These are phyloP conservation scores for Colletotrichum falcatum DNA, from an alignment of 2,329 filamentous ascomycete species.

Conservation along the genomic window DNA sequence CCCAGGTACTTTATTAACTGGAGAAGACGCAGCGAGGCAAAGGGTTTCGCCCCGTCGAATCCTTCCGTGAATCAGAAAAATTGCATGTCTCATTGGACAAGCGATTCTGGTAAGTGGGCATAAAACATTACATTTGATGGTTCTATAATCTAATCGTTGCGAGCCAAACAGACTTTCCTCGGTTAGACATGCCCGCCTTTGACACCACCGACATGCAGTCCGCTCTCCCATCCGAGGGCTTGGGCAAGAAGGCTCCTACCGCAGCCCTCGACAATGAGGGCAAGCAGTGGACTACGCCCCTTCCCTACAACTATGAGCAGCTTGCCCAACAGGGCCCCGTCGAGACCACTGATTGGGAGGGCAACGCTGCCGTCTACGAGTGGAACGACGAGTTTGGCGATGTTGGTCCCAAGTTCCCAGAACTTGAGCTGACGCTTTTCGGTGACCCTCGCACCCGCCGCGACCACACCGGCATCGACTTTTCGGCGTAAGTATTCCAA, in stretches of 20 bases:
- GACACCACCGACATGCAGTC: slow-evolving; percentile 45
- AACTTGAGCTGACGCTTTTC: slow-evolving; percentile 83
- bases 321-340: slow-evolving; percentile 42
- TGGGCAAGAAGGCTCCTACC: slow-evolving; percentile 45
- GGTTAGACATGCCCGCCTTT: slow-evolving; percentile 22
- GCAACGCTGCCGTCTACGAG: slow-evolving; percentile 77
- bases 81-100: neutral
- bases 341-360: slow-evolving; percentile 57
- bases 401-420: slow-evolving; percentile 76
- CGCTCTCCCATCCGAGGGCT: slow-evolving; percentile 48
- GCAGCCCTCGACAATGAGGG: slow-evolving; percentile 37
- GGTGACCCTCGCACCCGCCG: slow-evolving; percentile 64
- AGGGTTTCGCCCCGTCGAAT: neutral
- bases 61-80: neutral
- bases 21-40: neutral
- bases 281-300: slow-evolving; percentile 60
- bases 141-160: neutral
- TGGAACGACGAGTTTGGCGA: slow-evolving; percentile 91
- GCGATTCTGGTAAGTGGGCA: neutral
- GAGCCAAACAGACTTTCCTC: neutral
- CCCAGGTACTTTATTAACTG: neutral
- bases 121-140: too few species aligned
- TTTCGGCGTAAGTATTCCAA: slow-evolving; percentile 66
- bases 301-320: slow-evolving; percentile 62
- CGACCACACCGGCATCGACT: slow-evolving; percentile 68